These are phyloP conservation scores for Pholiota conissans DNA, from an alignment of 768 basidiomycete species.

Conservation along the genomic window DNA sequence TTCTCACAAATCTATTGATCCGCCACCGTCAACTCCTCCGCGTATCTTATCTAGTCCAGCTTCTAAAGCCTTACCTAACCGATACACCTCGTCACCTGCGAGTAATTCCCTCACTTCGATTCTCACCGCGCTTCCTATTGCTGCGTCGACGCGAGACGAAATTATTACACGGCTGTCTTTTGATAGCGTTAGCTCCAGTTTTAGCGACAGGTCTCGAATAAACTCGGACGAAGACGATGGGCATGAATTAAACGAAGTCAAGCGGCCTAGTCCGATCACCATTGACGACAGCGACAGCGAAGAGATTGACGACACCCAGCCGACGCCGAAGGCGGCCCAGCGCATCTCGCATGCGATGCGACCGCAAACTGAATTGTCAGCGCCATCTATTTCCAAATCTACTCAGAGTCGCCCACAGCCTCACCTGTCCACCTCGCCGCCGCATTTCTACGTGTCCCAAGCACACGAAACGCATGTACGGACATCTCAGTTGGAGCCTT, in stretches of 20 bases:
- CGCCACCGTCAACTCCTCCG: constrained; percentile 8
- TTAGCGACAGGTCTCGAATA: constrained; percentile 34
- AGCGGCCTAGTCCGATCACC: constrained; percentile 11
- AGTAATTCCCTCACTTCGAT: constrained; percentile 42
- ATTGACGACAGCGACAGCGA: constrained; percentile 2
- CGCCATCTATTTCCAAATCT: constrained; percentile 17
- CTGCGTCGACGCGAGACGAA: constrained; percentile 53
- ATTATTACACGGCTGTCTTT: constrained; percentile 56
- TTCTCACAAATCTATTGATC: constrained; percentile 21
- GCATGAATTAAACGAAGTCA: constrained; percentile 47
- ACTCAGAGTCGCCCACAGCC: constrained; percentile 20
- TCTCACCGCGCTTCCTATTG: constrained; percentile 48
- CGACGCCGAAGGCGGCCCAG: constrained; percentile 24
- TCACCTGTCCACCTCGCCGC: constrained; percentile 34
- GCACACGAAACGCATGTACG: constrained; percentile 36
- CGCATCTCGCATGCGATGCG: constrained; percentile 12
- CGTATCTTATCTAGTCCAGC: constrained; percentile 7
- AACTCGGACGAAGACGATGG: constrained; percentile 35
- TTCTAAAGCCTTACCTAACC: constrained; percentile 20
- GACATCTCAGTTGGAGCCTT: constrained; percentile 55
- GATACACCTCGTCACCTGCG: constrained; percentile 29
- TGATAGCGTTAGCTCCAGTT: constrained; percentile 48
- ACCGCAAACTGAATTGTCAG: constrained; percentile 1
- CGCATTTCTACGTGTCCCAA: constrained; percentile 35
- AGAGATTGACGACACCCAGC: constrained; percentile 18